phyloP scores from a whole-genome alignment of 1,284 basidiomycete species.

The Laetiporus sulphureus region DNA sequence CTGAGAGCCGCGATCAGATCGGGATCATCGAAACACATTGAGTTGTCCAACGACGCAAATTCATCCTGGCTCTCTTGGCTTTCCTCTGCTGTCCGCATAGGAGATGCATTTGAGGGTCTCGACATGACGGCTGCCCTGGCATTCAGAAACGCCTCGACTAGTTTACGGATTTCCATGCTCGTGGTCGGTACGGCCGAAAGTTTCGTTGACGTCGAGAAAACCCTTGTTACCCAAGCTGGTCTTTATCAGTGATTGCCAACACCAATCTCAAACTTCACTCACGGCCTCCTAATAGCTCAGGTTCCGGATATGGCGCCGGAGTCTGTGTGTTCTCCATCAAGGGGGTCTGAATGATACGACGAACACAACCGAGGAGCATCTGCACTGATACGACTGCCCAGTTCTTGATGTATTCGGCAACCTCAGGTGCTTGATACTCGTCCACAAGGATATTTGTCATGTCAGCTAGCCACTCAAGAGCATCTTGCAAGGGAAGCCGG shows the following conservation, averaged over 20 bases:
- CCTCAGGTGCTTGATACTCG: slow-evolving; percentile 40
- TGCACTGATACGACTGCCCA: slow-evolving; percentile 33
- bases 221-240: slow-evolving; percentile 55
- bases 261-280: slow-evolving; percentile 23
- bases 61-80: slow-evolving; percentile 76
- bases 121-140: slow-evolving; percentile 49
- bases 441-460: slow-evolving; percentile 52
- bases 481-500: slow-evolving; percentile 43
- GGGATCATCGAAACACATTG: slow-evolving; percentile 54
- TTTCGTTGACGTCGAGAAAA: slow-evolving; percentile 44
- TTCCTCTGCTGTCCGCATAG: slow-evolving; percentile 25
- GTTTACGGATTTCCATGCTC: slow-evolving; percentile 48
- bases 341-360: slow-evolving; percentile 52
- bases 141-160: slow-evolving; percentile 63
- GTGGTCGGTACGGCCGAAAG: slow-evolving; percentile 30
- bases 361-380: slow-evolving; percentile 54
- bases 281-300: slow-evolving; percentile 54
- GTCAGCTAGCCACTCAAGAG: slow-evolving; percentile 64
- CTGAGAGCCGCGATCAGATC: slow-evolving; percentile 48
- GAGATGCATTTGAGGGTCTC: slow-evolving; percentile 35
- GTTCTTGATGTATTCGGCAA: slow-evolving; percentile 12
- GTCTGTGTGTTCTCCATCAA: slow-evolving; percentile 29
- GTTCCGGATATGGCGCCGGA: slow-evolving; percentile 54
- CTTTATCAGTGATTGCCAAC: slow-evolving; percentile 6
- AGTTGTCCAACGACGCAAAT: slow-evolving; percentile 41